Base-by-base conservation (phyloP, 352 stramenopile species). In the Globisporangium irregulare region DNA sequence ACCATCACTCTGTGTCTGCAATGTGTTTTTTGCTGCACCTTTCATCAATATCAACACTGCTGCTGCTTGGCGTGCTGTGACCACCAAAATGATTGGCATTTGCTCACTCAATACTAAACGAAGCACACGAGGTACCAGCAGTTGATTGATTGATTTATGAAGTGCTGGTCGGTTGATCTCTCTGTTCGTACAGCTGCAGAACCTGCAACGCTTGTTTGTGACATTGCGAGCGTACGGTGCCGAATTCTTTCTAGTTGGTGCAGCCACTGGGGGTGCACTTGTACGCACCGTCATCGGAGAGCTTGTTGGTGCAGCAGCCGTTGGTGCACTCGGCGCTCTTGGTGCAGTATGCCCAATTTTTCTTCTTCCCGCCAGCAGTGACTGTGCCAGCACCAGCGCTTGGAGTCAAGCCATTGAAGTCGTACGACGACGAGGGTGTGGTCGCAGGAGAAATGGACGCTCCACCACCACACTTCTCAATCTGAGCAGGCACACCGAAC, bases 401-500 rank as follows among this genome's bases (percentile, higher is more conserved):
- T 14, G 59, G 59, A 3, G 59, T 41, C 34, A 64, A 24, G 15
- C 29, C 55, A 9, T 43, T 41, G 24, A 64, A 64, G 41, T 56
- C 24, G 59, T 41, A 56, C 38, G 58, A 64, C 25, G 38, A 20
- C 14, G 38, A 48, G 12, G 58, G 38, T 12, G n/a, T 38, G 9
- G 59, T 65, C 22, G 62, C 18, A 34, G 14, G 14, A 20, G 34
- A 38, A 38, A 8, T 38, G 34, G 34, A 38, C 34, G 34, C 7
- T 38, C 34, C 34, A 0, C 34, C 9, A 12, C 34, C 34, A 38
- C 34, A 38, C 34, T 14, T 41, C 4, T 41, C 34, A 1, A 41
- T 41, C 34, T 41, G 34, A 14, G 38, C 10, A 0, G 79, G 81
- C 18, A 84, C 64, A 14, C 81, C 81, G 62, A 80, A 89, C 46